These are phyloP conservation scores for Dimocarpus longan DNA, from an alignment of 345 rosid species.

Conservation along the genomic window DNA sequence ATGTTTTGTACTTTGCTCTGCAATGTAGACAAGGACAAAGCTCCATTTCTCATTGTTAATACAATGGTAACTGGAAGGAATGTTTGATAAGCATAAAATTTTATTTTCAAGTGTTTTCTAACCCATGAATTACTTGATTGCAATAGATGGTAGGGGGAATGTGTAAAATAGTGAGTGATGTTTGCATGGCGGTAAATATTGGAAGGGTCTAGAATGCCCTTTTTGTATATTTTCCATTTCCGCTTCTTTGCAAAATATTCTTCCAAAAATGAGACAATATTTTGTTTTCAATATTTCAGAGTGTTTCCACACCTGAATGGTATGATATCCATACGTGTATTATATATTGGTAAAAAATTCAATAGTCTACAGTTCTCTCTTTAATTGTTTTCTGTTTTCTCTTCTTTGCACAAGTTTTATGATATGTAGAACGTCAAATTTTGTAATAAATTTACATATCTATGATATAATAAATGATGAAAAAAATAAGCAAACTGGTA, in stretches of 20 bases:
- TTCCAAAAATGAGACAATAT: neutral
- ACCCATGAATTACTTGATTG: neutral
- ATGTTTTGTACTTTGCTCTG: conserved; percentile 1
- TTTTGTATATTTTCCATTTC: neutral
- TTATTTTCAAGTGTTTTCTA: neutral
- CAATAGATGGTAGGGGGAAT: neutral
- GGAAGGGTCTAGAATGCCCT: neutral
- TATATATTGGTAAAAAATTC: neutral
- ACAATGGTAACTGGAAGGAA: neutral
- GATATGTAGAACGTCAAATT: neutral
- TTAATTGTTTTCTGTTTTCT: neutral
- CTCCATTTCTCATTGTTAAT: neutral
- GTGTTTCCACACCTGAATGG: neutral
- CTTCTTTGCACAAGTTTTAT: neutral
- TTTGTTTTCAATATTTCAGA: neutral
- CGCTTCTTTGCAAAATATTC: neutral
- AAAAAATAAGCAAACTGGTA: neutral
- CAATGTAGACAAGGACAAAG: neutral
- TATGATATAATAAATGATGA: neutral
- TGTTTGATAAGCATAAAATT: neutral
- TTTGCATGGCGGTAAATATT: neutral
- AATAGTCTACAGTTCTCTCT: neutral
- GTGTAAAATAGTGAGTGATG: neutral
- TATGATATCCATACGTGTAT: neutral
- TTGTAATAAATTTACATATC: neutral